These are phyloP conservation scores for Fusarium sp. DNA, from an alignment of 2,329 filamentous ascomycete genomes.

Conservation along the genomic window DNA sequence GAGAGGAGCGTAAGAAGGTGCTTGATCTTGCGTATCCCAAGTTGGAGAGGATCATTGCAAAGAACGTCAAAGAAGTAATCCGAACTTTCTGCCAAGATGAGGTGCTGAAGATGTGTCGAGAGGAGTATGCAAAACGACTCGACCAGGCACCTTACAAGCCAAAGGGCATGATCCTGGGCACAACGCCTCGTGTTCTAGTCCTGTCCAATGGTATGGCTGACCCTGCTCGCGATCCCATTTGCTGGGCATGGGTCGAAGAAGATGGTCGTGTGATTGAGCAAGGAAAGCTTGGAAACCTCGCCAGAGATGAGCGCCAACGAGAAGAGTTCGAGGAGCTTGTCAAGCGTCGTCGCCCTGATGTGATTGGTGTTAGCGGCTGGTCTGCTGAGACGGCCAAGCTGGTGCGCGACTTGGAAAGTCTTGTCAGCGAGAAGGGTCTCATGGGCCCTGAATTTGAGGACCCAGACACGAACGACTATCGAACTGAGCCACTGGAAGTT, in stretches of 20 bases:
- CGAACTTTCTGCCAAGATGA: constrained; percentile 94
- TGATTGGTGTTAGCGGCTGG: constrained; percentile 90
- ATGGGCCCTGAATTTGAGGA: constrained; percentile 87
- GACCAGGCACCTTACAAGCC: constrained; percentile 98
- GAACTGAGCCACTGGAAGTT: constrained; percentile 85
- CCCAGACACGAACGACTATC: constrained; percentile 78
- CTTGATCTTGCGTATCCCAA: constrained; percentile 85
- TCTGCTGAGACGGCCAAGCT: constrained; percentile 88
- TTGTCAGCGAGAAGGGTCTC: constrained; percentile 82
- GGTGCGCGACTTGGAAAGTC: constrained; percentile 81
- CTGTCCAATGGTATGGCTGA: constrained; percentile 88
- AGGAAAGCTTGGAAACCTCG: constrained; percentile 85
- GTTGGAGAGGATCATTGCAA: constrained; percentile 85
- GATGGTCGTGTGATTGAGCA: constrained; percentile 90
- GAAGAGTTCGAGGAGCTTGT: constrained; percentile 83
- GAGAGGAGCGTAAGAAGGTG: constrained; percentile 85
- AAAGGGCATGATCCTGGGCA: constrained; percentile 90
- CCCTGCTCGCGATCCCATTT: constrained; percentile 79
- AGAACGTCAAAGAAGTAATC: constrained; percentile 94
- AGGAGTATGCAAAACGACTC: constrained; percentile 88
- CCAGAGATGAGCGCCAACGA: constrained; percentile 74
- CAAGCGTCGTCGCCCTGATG: constrained; percentile 84
- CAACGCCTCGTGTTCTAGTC: constrained; percentile 85
- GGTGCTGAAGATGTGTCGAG: constrained; percentile 87
- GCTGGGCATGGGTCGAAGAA: constrained; percentile 94